phyloP scores from a whole-genome alignment of 2,329 filamentous ascomycete genomes.

The Apiospora arundinis region DNA sequence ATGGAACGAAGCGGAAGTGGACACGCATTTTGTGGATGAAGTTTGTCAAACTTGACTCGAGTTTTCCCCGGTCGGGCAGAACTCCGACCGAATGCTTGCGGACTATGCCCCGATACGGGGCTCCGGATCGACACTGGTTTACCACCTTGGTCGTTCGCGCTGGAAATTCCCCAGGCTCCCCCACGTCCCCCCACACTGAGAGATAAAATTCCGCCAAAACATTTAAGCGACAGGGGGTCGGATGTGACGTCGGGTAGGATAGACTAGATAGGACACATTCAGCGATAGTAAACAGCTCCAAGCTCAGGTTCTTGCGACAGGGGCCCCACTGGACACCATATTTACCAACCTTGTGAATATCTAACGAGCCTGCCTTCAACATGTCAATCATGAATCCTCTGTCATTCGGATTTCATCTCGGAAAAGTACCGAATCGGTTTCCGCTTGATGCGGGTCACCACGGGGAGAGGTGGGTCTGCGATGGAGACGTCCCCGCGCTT shows the following conservation, averaged over 20 bases:
- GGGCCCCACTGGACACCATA: too few species aligned
- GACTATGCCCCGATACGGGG: conserved; percentile 8
- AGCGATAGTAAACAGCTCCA: not conserved
- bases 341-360: too few species aligned
- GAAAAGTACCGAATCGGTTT: not conserved
- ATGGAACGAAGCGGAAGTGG: not conserved
- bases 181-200: not conserved
- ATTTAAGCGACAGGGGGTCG: not conserved
- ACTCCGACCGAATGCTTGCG: not conserved
- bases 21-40: not conserved
- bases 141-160: not conserved
- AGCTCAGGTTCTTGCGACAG: too few species aligned
- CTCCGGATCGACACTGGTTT: conserved; percentile 5
- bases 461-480: not conserved
- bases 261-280: too few species aligned
- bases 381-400: too few species aligned
- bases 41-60: not conserved
- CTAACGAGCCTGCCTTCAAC: too few species aligned
- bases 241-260: too few species aligned
- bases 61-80: not conserved
- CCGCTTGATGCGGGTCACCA: not conserved
- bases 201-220: not conserved
- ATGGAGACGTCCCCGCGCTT: conserved; percentile 3
- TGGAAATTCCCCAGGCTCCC: not conserved
- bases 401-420: not conserved